A percentile compares a stretch with the other conserved stretches of the same genome.
These are phyloP conservation scores for Epichloe sp. DNA, from an alignment of 2,329 filamentous ascomycete genomes.

Conservation along the genomic window DNA sequence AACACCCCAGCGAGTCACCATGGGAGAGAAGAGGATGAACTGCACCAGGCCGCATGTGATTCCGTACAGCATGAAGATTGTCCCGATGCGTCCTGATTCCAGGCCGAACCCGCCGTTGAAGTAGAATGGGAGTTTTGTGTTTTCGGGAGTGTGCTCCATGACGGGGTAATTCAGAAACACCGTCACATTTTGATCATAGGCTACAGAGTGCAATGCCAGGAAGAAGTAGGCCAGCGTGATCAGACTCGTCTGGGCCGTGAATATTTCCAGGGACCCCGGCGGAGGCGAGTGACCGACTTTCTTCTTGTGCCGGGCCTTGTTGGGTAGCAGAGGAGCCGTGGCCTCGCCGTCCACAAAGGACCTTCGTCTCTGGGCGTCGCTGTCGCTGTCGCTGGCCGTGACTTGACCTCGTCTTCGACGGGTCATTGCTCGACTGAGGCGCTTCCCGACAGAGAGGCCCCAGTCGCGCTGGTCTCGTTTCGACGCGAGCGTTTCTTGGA, in stretches of 20 bases:
- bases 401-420: conserved; percentile 3
- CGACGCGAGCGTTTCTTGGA: conserved; percentile 73
- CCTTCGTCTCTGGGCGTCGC: conserved; percentile 20
- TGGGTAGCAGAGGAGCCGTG: conserved; percentile 39
- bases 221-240: conserved; percentile 69
- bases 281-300: conserved; percentile 8
- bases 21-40: conserved; percentile 69
- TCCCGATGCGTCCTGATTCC: conserved; percentile 61
- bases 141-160: conserved; percentile 41
- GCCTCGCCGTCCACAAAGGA: conserved; percentile 44
- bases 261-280: conserved; percentile 46
- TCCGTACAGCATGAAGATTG: conserved; percentile 75
- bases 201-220: conserved; percentile 68
- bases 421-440: conserved; percentile 36
- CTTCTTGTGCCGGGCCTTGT: conserved; percentile 15
- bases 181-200: conserved; percentile 77
- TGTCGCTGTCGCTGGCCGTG: neutral
- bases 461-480: conserved; percentile 58
- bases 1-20: conserved; percentile 62
- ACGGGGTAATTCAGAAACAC: conserved; percentile 74
- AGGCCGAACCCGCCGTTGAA: conserved; percentile 73
- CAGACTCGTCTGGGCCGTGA: conserved; percentile 60
- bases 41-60: conserved; percentile 69
- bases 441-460: conserved; percentile 60
- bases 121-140: conserved; percentile 58